phyloP scores from a whole-genome alignment of 2,329 filamentous ascomycete genomes.

The Colletotrichum abscissum region DNA sequence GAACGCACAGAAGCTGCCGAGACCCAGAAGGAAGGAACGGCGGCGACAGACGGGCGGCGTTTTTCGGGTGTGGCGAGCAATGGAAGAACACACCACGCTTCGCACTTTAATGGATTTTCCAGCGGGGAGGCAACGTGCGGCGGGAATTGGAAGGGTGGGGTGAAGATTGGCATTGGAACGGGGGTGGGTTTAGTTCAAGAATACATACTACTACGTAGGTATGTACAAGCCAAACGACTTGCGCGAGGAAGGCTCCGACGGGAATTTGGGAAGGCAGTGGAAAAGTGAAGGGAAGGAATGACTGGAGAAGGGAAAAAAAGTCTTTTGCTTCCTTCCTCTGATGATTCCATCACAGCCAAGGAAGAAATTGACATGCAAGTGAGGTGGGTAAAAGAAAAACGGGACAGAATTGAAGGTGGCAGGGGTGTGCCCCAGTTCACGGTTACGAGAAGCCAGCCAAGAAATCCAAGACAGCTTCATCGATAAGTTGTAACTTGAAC shows the following conservation, averaged over 20 bases:
- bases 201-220: neutral
- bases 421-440: neutral
- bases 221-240: neutral
- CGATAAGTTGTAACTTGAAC: too few species aligned
- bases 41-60: conserved; percentile 4
- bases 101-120: neutral
- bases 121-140: too few species aligned
- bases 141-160: neutral
- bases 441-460: neutral
- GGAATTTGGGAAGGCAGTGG: neutral
- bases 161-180: neutral
- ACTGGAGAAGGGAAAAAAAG: neutral
- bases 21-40: neutral
- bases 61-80: conserved; percentile 17
- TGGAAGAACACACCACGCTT: neutral
- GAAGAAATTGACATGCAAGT: neutral
- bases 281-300: neutral
- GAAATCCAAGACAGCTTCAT: neutral
- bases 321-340: neutral
- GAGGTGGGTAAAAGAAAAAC: neutral
- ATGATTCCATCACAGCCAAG: neutral
- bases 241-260: neutral
- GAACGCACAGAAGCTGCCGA: conserved; percentile 5
- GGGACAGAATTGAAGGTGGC: conserved; percentile 3
- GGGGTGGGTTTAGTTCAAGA: neutral